A percentile compares a stretch with the other conserved stretches of the same genome.
phyloP scores from a whole-genome alignment of 768 basidiomycete genomes.

The Russula brevipes region DNA sequence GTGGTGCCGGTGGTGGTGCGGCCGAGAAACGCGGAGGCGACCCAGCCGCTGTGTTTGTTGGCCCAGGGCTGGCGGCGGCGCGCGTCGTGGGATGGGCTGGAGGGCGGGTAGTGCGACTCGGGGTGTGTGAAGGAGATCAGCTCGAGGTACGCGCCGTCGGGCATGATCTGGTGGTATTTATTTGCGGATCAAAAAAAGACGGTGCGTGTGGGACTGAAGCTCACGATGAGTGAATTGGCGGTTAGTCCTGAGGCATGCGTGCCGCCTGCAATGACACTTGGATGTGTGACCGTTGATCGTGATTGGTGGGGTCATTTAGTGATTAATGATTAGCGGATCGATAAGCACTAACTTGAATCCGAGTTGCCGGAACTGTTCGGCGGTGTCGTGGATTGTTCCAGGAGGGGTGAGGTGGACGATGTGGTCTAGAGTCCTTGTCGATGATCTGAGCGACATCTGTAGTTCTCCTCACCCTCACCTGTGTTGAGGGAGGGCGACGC shows the following conservation, averaged over 20 bases:
- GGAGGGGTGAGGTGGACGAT: conserved; percentile 69
- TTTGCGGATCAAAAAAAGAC: not conserved
- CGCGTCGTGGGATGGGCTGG: conserved; percentile 39
- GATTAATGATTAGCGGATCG: not conserved
- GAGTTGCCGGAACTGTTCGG: conserved; percentile 49
- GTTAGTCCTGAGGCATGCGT: conserved; percentile 59
- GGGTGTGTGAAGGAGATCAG: conserved; percentile 62
- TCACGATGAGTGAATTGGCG: conserved; percentile 59
- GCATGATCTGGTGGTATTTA: conserved; percentile 39
- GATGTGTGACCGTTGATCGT: too few species aligned
- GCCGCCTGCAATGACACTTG: conserved; percentile 58
- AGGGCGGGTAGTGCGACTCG: conserved; percentile 47
- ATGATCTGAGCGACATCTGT: not conserved
- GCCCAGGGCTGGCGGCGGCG: conserved; percentile 54
- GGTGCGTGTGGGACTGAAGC: conserved; percentile 19
- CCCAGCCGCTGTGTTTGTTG: conserved; percentile 53
- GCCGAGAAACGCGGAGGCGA: conserved; percentile 61
- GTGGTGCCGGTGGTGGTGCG: conserved; percentile 31
- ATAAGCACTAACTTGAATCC: conserved; percentile 55
- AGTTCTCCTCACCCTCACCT: not conserved
- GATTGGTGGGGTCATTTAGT: conserved; percentile 26
- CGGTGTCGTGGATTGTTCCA: conserved; percentile 45
- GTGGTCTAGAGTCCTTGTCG: conserved; percentile 54
- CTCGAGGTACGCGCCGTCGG: conserved; percentile 61
- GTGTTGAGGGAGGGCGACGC: too few species aligned